Percentiles rank a stretch among this genome's conserved stretches.
These are phyloP conservation scores for Trypanosoma brucei DNA, from an alignment of 208 protist genomes.

Conservation along the genomic window DNA sequence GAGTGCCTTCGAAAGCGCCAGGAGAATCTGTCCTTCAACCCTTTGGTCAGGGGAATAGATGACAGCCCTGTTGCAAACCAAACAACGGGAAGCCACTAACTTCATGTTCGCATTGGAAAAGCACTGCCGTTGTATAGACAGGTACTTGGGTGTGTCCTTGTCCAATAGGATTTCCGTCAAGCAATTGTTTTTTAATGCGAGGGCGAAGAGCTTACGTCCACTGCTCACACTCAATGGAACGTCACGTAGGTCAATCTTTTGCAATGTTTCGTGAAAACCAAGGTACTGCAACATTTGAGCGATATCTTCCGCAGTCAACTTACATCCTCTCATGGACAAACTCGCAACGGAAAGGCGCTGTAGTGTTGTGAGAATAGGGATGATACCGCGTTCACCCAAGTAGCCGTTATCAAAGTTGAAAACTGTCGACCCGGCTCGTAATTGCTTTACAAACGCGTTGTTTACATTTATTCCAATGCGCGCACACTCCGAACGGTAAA, in stretches of 20 bases:
- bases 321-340: constrained; percentile 49
- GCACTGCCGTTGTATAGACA: constrained; percentile 64
- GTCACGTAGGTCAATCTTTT: constrained; percentile 72
- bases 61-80: constrained; percentile 42
- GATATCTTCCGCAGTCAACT: constrained; percentile 46
- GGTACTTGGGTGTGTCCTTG: constrained; percentile 54
- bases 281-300: constrained; percentile 45
- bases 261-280: constrained; percentile 45
- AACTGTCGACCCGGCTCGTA: constrained; percentile 35
- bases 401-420: constrained; percentile 82
- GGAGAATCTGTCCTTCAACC: constrained; percentile 28
- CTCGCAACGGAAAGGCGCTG: constrained; percentile 38
- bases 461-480: constrained; percentile 26
- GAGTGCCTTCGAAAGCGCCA: constrained; percentile 27
- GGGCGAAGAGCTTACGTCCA: constrained; percentile 48
- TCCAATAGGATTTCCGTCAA: constrained; percentile 66
- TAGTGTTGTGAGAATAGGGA: constrained; percentile 65
- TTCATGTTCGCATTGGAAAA: constrained; percentile 38
- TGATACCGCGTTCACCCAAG: constrained; percentile 66
- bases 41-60: constrained; percentile 16
- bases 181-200: constrained; percentile 44
- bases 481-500: constrained; percentile 57
- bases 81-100: constrained; percentile 32
- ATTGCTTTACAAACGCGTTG: constrained; percentile 59
- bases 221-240: constrained; percentile 42